Percentiles rank a stretch among this genome's conserved stretches.
Evolutionary conservation across 106 monocot genomes (phyloP).

Genomic region (Agapanthus africanus): DNA sequence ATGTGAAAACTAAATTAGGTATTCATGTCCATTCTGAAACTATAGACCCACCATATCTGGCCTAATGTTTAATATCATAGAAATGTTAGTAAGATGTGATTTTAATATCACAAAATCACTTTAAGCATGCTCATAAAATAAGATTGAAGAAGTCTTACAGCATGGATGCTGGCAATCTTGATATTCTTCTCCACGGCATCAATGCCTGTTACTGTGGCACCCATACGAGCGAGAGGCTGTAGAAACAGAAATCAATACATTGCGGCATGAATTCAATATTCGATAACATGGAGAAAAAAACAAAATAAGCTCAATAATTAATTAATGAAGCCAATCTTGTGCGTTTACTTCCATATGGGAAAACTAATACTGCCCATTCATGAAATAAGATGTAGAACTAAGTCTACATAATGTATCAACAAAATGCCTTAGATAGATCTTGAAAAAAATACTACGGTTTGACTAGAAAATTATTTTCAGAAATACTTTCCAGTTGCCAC

Average conservation of each 20-base stretch:
- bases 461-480: too few species aligned
- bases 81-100: too few species aligned
- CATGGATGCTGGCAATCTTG: conserved; percentile 78
- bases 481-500: neutral
- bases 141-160: conserved; percentile 42
- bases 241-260: neutral
- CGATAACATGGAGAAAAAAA: neutral
- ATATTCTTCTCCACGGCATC: conserved; percentile 97
- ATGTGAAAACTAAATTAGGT: too few species aligned
- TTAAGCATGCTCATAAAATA: too few species aligned
- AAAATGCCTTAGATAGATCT: neutral
- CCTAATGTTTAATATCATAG: too few species aligned
- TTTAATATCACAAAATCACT: too few species aligned
- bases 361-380: too few species aligned
- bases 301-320: neutral
- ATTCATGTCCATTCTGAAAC: too few species aligned
- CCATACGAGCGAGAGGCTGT: conserved; percentile 94
- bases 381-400: neutral
- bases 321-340: neutral
- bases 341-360: neutral
- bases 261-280: neutral
- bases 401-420: neutral
- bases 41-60: too few species aligned
- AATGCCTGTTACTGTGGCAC: conserved; percentile 83
- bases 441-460: neutral